phyloP scores from a whole-genome alignment of 768 basidiomycete species.

The Tylopilus plumbeoviolaceoides region DNA sequence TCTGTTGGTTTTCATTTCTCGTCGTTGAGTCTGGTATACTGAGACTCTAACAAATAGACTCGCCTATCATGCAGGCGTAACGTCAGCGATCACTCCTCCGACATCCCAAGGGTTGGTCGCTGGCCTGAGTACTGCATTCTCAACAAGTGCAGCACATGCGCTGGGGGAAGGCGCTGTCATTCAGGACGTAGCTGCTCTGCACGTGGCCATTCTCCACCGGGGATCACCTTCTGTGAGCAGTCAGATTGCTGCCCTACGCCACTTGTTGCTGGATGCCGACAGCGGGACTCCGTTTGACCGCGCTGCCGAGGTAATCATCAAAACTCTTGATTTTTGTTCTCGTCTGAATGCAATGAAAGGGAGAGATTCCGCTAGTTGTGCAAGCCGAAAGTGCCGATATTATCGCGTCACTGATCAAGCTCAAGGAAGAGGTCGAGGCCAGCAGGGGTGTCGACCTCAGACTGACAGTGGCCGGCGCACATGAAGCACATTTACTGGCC shows the following conservation, averaged over 20 bases:
- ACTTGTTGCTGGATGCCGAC: constrained; percentile 45
- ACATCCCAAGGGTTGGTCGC: constrained; percentile 45
- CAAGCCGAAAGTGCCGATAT: constrained; percentile 75
- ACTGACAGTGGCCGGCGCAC: constrained; percentile 62
- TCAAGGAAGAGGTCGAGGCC: constrained; percentile 62
- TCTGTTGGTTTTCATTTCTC: constrained; percentile 37
- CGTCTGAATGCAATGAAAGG: constrained; percentile 35
- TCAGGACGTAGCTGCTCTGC: constrained; percentile 57
- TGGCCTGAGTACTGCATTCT: constrained; percentile 59
- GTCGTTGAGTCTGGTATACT: background rate
- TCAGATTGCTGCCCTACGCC: constrained; percentile 72
- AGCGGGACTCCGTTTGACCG: constrained; percentile 34
- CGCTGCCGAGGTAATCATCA: constrained; percentile 39
- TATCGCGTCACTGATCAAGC: constrained; percentile 68
- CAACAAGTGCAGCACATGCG: constrained; percentile 50
- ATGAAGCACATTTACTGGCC: constrained; percentile 71
- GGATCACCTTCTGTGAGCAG: constrained; percentile 53
- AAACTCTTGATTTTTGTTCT: background rate
- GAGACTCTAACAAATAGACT: constrained; percentile 41
- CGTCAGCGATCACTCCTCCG: constrained; percentile 56
- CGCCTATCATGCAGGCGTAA: constrained; percentile 64
- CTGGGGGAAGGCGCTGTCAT: constrained; percentile 56
- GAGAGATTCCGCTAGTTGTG: constrained; percentile 69
- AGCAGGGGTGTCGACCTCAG: constrained; percentile 41
- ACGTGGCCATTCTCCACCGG: constrained; percentile 52